These are phyloP conservation scores for Primulina eburnea DNA, from an alignment of 257 asterid species.

Conservation along the genomic window DNA sequence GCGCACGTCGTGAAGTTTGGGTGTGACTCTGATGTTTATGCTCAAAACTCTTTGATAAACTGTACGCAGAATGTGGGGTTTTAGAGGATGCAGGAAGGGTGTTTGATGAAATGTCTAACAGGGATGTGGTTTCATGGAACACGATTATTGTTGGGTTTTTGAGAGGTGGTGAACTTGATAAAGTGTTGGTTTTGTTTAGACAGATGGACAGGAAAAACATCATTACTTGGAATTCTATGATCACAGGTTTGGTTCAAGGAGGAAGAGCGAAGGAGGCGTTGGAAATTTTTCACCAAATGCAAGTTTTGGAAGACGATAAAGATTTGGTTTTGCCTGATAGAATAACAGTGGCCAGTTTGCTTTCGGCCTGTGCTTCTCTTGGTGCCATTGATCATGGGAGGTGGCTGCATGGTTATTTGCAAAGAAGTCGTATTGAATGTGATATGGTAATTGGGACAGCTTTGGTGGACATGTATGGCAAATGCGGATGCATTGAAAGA, in stretches of 20 bases:
- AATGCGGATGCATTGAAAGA: slow-evolving; percentile 56
- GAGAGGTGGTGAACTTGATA: slow-evolving; percentile 54
- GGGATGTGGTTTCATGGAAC: slow-evolving; percentile 84
- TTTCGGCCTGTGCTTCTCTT: slow-evolving; percentile 81
- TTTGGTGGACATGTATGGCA: slow-evolving; percentile 79
- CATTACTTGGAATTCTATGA: slow-evolving; percentile 78
- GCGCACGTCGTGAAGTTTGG: slow-evolving; percentile 54
- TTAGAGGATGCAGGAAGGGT: slow-evolving; percentile 55
- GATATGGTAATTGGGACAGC: slow-evolving; percentile 82
- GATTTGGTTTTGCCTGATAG: slow-evolving; percentile 55
- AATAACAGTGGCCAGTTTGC: slow-evolving; percentile 60
- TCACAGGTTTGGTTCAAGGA: slow-evolving; percentile 76
- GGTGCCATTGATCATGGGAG: slow-evolving; percentile 75
- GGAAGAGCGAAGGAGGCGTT: slow-evolving; percentile 71
- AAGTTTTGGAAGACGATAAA: slow-evolving; percentile 25
- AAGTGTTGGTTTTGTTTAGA: slow-evolving; percentile 49
- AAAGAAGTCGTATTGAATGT: slow-evolving; percentile 47
- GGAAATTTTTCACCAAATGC: slow-evolving; percentile 64
- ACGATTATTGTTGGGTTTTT: slow-evolving; percentile 51
- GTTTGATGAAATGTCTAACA: slow-evolving; percentile 62
- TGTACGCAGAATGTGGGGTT: slow-evolving; percentile 50
- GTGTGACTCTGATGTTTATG: slow-evolving; percentile 45
- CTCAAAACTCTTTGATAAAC: slow-evolving; percentile 56
- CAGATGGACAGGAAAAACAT: slow-evolving; percentile 50
- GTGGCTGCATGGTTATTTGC: slow-evolving; percentile 66